phyloP scores from a whole-genome alignment of 768 basidiomycete genomes.

The Coprinopsis marcescibilis region DNA sequence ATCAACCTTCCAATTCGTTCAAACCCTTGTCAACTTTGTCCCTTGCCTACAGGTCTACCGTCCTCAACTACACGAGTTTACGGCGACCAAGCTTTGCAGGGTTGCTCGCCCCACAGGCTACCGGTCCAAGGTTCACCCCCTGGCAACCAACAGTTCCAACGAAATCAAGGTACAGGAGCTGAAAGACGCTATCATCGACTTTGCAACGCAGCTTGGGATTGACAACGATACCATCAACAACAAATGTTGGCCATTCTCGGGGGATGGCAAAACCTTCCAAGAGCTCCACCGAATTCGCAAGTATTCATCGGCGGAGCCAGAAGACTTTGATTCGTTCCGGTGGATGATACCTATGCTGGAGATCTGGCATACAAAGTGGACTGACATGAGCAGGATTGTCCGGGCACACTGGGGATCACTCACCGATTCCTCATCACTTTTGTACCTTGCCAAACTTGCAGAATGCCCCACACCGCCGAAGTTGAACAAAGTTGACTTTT shows the following conservation, averaged over 20 bases:
- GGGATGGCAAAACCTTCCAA: slow-evolving; percentile 18
- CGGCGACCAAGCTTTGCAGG: slow-evolving; percentile 6
- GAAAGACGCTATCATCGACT: slow-evolving; percentile 16
- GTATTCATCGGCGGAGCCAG: slow-evolving; percentile 7
- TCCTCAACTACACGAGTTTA: slow-evolving; percentile 5
- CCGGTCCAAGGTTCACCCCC: slow-evolving; percentile 11
- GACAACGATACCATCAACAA: slow-evolving; percentile 11
- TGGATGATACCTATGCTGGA: slow-evolving; percentile 21
- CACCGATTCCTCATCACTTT: slow-evolving; percentile 17
- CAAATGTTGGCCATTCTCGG: slow-evolving; percentile 9
- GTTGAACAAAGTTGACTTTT: slow-evolving; percentile 22
- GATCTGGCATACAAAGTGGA: slow-evolving; percentile 30
- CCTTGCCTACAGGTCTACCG: slow-evolving; percentile 13
- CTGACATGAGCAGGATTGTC: slow-evolving; percentile 20
- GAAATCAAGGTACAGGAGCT: slow-evolving; percentile 17
- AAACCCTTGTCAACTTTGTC: slow-evolving; percentile 9
- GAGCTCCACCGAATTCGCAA: slow-evolving; percentile 12
- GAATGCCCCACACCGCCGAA: slow-evolving; percentile 18
- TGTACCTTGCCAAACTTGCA: slow-evolving; percentile 12
- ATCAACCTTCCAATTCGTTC: slow-evolving; percentile 11
- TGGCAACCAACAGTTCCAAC: slow-evolving; percentile 16
- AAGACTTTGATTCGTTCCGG: slow-evolving; percentile 17
- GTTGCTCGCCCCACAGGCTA: slow-evolving; percentile 9
- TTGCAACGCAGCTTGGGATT: slow-evolving; percentile 16
- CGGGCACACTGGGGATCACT: slow-evolving; percentile 17